These are phyloP conservation scores for Entonaema liquescens DNA, from an alignment of 495 filamentous ascomycete species.

Conservation along the genomic window DNA sequence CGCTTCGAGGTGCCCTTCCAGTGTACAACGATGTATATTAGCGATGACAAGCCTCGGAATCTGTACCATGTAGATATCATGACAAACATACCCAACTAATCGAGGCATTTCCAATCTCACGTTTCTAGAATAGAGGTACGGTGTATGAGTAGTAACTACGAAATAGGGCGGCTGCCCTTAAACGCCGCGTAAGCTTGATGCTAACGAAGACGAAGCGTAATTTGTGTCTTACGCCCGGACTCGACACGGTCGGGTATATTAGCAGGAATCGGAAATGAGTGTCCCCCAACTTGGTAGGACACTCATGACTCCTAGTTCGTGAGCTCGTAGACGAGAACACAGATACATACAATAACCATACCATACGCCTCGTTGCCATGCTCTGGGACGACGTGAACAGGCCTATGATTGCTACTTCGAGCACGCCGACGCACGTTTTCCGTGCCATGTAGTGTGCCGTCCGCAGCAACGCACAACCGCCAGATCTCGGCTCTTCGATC, in stretches of 20 bases:
- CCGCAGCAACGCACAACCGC: neutral
- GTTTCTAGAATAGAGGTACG: neutral
- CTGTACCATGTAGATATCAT: slow-evolving; percentile 24
- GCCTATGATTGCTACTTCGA: neutral
- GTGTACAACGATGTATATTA: slow-evolving; percentile 34
- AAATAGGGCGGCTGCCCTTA: neutral
- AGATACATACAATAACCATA: slow-evolving; percentile 1
- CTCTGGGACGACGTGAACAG: neutral
- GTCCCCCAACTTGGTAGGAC: slow-evolving; percentile 6
- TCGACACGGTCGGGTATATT: slow-evolving; percentile 16
- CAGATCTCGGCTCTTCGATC: slow-evolving; percentile 9
- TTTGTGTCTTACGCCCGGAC: slow-evolving; percentile 15
- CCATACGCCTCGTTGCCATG: neutral
- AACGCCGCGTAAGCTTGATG: slow-evolving; percentile 26
- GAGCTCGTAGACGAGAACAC: neutral
- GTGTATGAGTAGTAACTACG: neutral
- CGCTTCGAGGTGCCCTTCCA: neutral
- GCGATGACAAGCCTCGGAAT: slow-evolving; percentile 10
- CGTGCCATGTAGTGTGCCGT: neutral
- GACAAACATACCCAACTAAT: slow-evolving; percentile 23
- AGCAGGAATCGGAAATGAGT: slow-evolving; percentile 12
- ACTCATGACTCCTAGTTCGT: neutral
- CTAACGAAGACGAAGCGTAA: neutral
- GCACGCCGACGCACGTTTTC: neutral
- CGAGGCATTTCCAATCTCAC: slow-evolving; percentile 4